phyloP scores from a whole-genome alignment of 75 land plant genomes.

The Cryptomeria japonica region DNA sequence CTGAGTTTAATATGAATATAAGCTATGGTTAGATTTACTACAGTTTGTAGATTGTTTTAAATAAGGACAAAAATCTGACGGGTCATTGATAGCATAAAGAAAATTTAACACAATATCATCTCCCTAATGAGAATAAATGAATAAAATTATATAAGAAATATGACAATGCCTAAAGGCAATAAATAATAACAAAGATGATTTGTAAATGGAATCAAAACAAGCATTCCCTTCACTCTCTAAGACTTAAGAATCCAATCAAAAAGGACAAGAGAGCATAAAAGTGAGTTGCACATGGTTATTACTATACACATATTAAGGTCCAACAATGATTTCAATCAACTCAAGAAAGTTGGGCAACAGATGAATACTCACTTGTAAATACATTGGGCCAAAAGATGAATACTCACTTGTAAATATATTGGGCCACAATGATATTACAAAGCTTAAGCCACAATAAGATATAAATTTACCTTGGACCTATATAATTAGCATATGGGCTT shows the following conservation, averaged over 20 bases:
- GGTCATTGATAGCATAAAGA: background rate
- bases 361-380: background rate
- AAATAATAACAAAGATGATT: background rate
- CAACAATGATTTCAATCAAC: background rate
- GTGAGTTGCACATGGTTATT: background rate
- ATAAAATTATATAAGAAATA: background rate
- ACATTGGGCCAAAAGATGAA: background rate
- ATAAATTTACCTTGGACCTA: background rate
- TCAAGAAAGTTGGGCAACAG: background rate
- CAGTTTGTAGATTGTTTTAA: too few species aligned
- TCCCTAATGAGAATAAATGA: background rate
- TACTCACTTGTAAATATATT: background rate
- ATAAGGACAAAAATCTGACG: too few species aligned
- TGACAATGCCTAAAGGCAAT: background rate
- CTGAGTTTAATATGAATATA: too few species aligned
- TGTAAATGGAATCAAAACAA: background rate
- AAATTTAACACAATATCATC: background rate
- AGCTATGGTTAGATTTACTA: too few species aligned
- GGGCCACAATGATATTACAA: background rate
- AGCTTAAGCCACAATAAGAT: background rate
- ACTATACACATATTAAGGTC: background rate
- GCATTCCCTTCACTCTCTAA: background rate
- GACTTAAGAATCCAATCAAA: background rate
- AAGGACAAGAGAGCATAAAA: background rate
- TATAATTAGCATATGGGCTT: background rate